These are phyloP conservation scores for Colletotrichum abscissum DNA, from an alignment of 2,329 filamentous ascomycete genomes.

Conservation along the genomic window DNA sequence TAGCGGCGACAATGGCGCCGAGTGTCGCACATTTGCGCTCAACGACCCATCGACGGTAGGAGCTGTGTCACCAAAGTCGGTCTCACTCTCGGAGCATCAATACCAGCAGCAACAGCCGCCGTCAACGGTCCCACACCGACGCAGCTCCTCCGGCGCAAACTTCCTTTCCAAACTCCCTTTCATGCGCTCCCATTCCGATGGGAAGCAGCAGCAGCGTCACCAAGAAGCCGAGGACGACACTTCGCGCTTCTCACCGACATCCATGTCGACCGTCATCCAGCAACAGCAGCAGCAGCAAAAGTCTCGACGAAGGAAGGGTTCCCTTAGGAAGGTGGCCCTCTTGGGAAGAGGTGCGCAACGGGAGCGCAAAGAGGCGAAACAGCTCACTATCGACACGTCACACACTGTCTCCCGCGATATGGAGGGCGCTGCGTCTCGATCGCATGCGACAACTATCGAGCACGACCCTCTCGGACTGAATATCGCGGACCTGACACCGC, in stretches of 20 bases:
- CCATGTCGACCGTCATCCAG: constrained; percentile 47
- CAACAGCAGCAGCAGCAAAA: constrained; percentile 55
- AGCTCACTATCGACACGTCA: constrained; percentile 55
- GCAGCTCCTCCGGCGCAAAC: constrained; percentile 69
- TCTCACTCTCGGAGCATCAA: neutral
- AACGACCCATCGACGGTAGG: neutral
- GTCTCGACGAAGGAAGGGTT: constrained; percentile 80
- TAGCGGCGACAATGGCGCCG: neutral
- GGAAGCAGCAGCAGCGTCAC: constrained; percentile 37
- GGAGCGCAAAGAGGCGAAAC: constrained; percentile 65
- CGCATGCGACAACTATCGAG: constrained; percentile 18
- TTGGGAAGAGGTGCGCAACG: constrained; percentile 78
- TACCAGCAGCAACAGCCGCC: neutral
- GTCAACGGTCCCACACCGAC: constrained; percentile 40
- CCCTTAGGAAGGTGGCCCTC: constrained; percentile 86
- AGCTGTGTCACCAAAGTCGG: neutral
- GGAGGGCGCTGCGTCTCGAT: neutral
- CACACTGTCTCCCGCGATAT: constrained; percentile 40
- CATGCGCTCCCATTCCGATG: constrained; percentile 59
- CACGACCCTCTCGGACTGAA: constrained; percentile 57
- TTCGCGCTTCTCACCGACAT: constrained; percentile 37
- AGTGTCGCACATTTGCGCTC: neutral
- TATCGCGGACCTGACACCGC: constrained; percentile 58
- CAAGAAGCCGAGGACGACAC: constrained; percentile 48
- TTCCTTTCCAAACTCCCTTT: constrained; percentile 79